phyloP scores from a whole-genome alignment of 2,329 filamentous ascomycete species.

The Microcyclosporella mali region DNA sequence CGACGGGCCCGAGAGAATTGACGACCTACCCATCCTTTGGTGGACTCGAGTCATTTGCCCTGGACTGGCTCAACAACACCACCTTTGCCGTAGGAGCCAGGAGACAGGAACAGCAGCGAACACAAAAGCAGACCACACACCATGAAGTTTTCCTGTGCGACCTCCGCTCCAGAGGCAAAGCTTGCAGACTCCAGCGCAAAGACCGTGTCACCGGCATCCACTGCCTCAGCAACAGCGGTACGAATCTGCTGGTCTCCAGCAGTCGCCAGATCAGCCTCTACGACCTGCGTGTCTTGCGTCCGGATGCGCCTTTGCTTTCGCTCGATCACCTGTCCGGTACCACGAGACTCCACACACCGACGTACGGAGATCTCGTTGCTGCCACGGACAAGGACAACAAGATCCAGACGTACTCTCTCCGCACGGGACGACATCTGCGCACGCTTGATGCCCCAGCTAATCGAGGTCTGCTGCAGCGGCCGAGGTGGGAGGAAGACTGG shows the following conservation, averaged over 20 bases:
- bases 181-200: constrained; percentile 6
- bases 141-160: constrained; percentile 16
- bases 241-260: constrained; percentile 14
- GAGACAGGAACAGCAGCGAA: background rate
- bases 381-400: constrained; percentile 18
- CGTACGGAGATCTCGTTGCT: constrained; percentile 13
- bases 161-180: constrained; percentile 6
- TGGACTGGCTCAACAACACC: background rate
- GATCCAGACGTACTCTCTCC: constrained; percentile 22
- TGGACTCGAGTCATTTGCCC: background rate
- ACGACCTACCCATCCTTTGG: background rate
- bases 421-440: constrained; percentile 13
- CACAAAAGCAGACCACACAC: background rate
- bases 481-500: constrained; percentile 17
- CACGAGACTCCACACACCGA: constrained; percentile 3
- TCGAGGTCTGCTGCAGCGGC: constrained; percentile 6
- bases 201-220: constrained; percentile 9
- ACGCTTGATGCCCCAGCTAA: constrained; percentile 5
- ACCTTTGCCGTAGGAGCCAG: constrained; percentile 1
- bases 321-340: constrained; percentile 6
- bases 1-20: background rate
- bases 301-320: constrained; percentile 10
- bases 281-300: constrained; percentile 13
- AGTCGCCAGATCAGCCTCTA: constrained; percentile 15
- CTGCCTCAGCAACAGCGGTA: constrained; percentile 3